These are phyloP conservation scores for Martiniozyma asiatica DNA, from an alignment of 1,139 yeast genomes.

Conservation along the genomic window DNA sequence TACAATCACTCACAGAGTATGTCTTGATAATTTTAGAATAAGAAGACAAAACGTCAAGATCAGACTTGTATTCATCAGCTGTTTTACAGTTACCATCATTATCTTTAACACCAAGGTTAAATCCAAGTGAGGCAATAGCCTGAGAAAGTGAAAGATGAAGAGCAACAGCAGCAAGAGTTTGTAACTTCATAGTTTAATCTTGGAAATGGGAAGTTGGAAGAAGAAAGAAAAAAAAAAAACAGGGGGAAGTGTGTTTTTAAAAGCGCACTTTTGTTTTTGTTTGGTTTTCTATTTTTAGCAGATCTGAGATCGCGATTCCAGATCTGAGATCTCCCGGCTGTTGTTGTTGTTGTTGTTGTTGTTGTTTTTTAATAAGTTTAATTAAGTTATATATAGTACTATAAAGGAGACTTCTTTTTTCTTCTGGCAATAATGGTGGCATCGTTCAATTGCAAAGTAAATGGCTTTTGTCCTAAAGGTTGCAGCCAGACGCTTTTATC, in stretches of 20 bases:
- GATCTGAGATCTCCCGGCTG: too few relatives aligned
- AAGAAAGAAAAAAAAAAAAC: too few relatives aligned
- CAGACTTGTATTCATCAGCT: slow-evolving; percentile 52
- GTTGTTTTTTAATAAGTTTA: too few relatives aligned
- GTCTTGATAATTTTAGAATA: slow-evolving; percentile 61
- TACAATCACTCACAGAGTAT: slow-evolving; percentile 80
- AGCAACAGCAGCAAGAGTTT: slow-evolving; percentile 20
- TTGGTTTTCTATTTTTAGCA: too few relatives aligned
- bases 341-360: too few relatives aligned
- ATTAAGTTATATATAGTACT: too few relatives aligned
- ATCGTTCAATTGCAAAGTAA: slow-evolving; percentile 64
- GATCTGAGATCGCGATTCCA: too few relatives aligned
- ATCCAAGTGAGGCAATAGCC: slow-evolving; percentile 23
- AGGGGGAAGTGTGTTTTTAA: too few relatives aligned
- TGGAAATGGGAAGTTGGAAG: too few relatives aligned
- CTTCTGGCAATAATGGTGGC: slow-evolving; percentile 77
- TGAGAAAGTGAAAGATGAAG: slow-evolving; percentile 14
- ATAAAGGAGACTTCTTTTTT: too few relatives aligned
- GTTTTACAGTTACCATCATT: slow-evolving; percentile 61
- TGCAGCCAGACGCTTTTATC: slow-evolving; percentile 2
- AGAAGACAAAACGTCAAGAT: slow-evolving; percentile 42
- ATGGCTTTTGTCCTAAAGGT: slow-evolving; percentile 25
- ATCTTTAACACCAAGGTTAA: slow-evolving; percentile 74
- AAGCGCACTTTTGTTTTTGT: too few relatives aligned
- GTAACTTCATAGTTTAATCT: too few relatives aligned